Conservation (phyloP, 106 monocot species). For the Dioscorea alata region DNA sequence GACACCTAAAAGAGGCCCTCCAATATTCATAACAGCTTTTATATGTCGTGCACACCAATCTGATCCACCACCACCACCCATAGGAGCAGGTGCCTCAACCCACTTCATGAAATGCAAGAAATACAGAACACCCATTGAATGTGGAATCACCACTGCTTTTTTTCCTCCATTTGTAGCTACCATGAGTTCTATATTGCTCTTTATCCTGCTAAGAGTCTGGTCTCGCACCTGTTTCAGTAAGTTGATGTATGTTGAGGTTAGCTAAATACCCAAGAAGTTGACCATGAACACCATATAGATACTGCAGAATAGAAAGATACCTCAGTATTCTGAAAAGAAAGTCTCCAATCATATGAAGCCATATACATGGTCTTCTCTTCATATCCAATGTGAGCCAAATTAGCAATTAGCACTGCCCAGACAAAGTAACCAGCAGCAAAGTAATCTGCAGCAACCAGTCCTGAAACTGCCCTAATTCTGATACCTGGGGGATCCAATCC, state of each 20-base stretch:
- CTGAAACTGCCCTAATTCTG: conserved; percentile 41
- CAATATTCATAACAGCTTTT: conserved; percentile 58
- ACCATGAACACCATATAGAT: neutral
- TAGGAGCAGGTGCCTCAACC: conserved; percentile 50
- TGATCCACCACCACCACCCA: conserved; percentile 53
- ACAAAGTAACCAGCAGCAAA: conserved; percentile 55
- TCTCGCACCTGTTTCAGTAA: conserved; percentile 33
- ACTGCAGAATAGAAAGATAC: conserved; percentile 8
- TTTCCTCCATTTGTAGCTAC: conserved; percentile 35
- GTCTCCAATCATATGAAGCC: conserved; percentile 65
- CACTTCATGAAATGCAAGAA: conserved; percentile 67
- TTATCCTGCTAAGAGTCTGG: conserved; percentile 45
- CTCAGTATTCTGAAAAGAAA: conserved; percentile 69
- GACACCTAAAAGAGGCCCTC: conserved; percentile 48
- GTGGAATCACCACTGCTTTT: conserved; percentile 57
- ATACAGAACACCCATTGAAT: conserved; percentile 54
- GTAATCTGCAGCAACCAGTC: conserved; percentile 50
- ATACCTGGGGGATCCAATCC: conserved; percentile 56
- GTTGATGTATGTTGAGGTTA: too few species aligned
- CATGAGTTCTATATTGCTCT: conserved; percentile 59
- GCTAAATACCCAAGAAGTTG: neutral
- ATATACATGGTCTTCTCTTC: conserved; percentile 65
- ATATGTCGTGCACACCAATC: conserved; percentile 52
- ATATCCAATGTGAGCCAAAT: conserved; percentile 55
- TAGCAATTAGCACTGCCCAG: conserved; percentile 54